phyloP scores from a whole-genome alignment of 2,329 filamentous ascomycete genomes.

The Aureobasidium sp. region DNA sequence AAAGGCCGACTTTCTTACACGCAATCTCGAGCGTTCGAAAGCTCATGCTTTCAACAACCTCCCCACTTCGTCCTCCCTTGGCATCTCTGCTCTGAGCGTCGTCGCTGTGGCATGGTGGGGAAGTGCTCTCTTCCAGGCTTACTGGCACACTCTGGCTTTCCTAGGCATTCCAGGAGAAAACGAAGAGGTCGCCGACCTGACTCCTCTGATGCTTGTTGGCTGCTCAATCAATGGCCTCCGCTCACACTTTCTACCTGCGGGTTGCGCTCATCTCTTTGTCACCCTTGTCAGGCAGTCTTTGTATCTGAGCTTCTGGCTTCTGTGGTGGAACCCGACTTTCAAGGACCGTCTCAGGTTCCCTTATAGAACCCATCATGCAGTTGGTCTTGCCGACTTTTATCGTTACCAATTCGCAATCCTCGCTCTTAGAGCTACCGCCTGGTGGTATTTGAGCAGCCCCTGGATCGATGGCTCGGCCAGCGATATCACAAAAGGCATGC shows the following conservation, averaged over 20 bases:
- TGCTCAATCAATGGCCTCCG: conserved; percentile 16
- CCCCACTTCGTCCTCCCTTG: neutral
- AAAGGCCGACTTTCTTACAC: conserved; percentile 52
- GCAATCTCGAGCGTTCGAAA: conserved; percentile 24
- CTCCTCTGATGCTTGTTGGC: conserved; percentile 10
- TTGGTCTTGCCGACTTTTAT: conserved; percentile 53
- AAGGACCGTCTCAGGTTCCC: conserved; percentile 22
- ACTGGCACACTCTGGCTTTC: conserved; percentile 26
- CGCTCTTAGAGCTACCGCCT: conserved; percentile 41
- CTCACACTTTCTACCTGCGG: conserved; percentile 15
- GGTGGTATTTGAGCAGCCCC: conserved; percentile 24
- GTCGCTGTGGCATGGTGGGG: conserved; percentile 36
- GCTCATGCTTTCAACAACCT: neutral
- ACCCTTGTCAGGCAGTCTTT: conserved; percentile 20
- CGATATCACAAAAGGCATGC: conserved; percentile 35
- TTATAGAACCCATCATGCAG: conserved; percentile 20
- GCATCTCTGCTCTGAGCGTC: conserved; percentile 22
- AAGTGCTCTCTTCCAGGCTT: conserved; percentile 25
- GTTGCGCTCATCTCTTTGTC: conserved; percentile 20
- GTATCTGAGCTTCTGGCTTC: conserved; percentile 17
- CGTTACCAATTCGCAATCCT: conserved; percentile 54
- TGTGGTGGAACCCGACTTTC: conserved; percentile 28
- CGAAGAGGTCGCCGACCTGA: conserved; percentile 5
- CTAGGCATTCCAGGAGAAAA: conserved; percentile 10
- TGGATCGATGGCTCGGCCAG: conserved; percentile 7